Evolutionary conservation across 768 basidiomycete species (phyloP).

Genomic region (Lanmaoa pseudosensibilis): DNA sequence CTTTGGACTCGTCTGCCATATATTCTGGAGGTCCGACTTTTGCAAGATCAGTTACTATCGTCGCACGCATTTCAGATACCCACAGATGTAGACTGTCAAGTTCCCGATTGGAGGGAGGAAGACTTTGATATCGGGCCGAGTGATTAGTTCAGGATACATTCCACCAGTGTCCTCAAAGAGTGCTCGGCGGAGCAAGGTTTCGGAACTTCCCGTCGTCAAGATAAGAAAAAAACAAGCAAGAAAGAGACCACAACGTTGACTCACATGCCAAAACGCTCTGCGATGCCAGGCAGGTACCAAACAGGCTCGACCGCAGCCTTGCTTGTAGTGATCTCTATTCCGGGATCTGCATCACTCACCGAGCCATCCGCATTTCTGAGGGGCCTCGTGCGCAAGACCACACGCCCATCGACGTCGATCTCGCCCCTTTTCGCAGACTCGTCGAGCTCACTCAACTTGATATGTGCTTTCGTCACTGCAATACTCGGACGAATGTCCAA

Average conservation of each 20-base stretch:
- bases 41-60: neutral
- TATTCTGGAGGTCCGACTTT: slow-evolving; percentile 82
- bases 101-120: slow-evolving; percentile 95
- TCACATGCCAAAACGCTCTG: slow-evolving; percentile 90
- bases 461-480: slow-evolving; percentile 87
- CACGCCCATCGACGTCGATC: slow-evolving; percentile 74
- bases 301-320: slow-evolving; percentile 97
- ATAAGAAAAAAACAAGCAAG: neutral
- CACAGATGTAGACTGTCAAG: slow-evolving; percentile 89
- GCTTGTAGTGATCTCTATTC: slow-evolving; percentile 84
- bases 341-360: slow-evolving; percentile 55
- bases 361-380: slow-evolving; percentile 64
- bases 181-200: slow-evolving; percentile 80
- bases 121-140: slow-evolving; percentile 91
- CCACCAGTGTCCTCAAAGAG: slow-evolving; percentile 96
- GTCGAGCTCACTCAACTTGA: slow-evolving; percentile 94
- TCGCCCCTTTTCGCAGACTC: slow-evolving; percentile 72
- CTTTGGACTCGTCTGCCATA: slow-evolving; percentile 72
- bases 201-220: slow-evolving; percentile 51
- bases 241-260: slow-evolving; percentile 28
- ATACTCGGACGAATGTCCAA: slow-evolving; percentile 92
- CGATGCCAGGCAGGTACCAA: slow-evolving; percentile 93
- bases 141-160: slow-evolving; percentile 95
- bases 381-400: slow-evolving; percentile 71
- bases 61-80: slow-evolving; percentile 18